Percentiles rank a stretch among this genome's conserved stretches.
These are phyloP conservation scores for Anthracocystis setariae DNA, from an alignment of 1,284 basidiomycete species.

Conservation along the genomic window DNA sequence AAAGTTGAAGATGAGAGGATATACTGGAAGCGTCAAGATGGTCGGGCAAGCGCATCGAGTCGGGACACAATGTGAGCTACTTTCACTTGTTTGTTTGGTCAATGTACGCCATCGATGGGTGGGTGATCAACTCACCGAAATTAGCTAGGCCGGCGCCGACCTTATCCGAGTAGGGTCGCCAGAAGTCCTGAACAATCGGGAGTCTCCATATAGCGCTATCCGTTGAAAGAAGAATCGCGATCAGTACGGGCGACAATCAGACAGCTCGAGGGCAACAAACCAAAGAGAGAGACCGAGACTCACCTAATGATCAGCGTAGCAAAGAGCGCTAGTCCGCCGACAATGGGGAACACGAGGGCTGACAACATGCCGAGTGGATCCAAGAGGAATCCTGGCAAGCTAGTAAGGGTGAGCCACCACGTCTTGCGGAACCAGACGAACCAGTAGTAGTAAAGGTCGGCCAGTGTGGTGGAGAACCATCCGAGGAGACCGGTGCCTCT, in stretches of 20 bases:
- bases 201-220: conserved; percentile 36
- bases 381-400: conserved; percentile 26
- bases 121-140: conserved; percentile 20
- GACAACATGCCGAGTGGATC: conserved; percentile 28
- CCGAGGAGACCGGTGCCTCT: conserved; percentile 18
- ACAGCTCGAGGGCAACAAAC: no score
- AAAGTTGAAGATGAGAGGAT: conserved; percentile 67
- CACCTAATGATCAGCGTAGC: conserved; percentile 21
- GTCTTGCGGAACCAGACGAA: conserved; percentile 32
- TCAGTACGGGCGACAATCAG: no score
- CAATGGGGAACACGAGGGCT: conserved; percentile 22
- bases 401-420: conserved; percentile 35
- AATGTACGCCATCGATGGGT: no score
- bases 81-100: no score
- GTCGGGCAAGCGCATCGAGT: not conserved
- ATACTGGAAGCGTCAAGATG: conserved; percentile 40
- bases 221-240: no score
- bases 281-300: not conserved
- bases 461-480: conserved; percentile 19
- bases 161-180: conserved; percentile 14
- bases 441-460: conserved; percentile 28
- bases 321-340: conserved; percentile 24
- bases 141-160: conserved; percentile 37
- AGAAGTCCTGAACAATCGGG: conserved; percentile 21
- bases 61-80: no score